Percentiles rank a stretch among this genome's conserved stretches.
Evolutionary conservation across 768 basidiomycete species (phyloP).

Genomic region (Lactarius psammicola): DNA sequence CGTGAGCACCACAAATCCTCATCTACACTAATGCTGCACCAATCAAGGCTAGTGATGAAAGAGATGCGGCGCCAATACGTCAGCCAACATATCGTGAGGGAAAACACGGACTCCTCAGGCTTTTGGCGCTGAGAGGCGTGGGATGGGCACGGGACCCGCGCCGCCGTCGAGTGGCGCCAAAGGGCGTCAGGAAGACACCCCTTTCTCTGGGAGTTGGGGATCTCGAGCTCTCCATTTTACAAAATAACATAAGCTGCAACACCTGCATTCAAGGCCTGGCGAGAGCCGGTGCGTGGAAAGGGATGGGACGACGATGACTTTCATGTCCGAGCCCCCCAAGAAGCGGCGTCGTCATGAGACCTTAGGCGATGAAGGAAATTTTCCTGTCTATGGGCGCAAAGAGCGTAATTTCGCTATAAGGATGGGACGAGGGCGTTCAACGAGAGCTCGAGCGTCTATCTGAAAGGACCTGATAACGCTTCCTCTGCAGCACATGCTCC

Average conservation of each 20-base stretch:
- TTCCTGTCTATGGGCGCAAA: not conserved
- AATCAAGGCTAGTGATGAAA: not conserved
- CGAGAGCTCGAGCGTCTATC: not conserved
- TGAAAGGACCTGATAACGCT: not conserved
- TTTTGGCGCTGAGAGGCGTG: not conserved
- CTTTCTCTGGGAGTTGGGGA: not conserved
- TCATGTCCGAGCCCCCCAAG: constrained; percentile 5
- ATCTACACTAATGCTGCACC: not conserved
- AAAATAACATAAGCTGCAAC: not conserved
- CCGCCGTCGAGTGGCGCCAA: not conserved
- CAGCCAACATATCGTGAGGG: not conserved
- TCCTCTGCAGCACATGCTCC: not conserved
- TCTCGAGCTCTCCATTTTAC: not conserved
- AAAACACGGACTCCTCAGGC: not conserved
- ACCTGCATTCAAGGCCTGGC: not conserved
- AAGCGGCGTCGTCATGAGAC: not conserved
- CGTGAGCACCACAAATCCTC: not conserved
- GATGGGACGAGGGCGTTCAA: not conserved
- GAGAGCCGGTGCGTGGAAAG: not conserved
- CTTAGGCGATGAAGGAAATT: not conserved
- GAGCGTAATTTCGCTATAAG: not conserved
- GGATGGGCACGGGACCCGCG: not conserved
- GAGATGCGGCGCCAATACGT: not conserved
- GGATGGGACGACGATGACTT: not conserved
- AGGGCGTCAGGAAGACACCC: not conserved